Percentiles rank a stretch among this genome's conserved stretches.
Conservation (phyloP, 2,329 filamentous ascomycete species). For the Cladobotryum protrusum region DNA sequence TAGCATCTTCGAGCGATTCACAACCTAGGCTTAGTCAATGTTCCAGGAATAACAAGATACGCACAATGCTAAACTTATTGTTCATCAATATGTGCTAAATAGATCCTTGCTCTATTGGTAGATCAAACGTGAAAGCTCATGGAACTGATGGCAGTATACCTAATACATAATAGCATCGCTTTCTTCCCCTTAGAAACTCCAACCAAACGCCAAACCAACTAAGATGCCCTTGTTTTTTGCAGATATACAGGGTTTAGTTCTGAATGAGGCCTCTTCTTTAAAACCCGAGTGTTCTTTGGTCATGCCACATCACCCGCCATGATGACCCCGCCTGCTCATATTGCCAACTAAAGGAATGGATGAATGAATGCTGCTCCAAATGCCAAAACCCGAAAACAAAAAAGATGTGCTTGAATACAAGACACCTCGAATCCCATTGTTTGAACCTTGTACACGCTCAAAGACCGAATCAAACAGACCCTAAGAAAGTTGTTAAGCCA, state of each 20-base stretch:
- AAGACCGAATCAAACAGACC: constrained; percentile 4
- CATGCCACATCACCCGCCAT: constrained; percentile 1
- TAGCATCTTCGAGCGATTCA: no score
- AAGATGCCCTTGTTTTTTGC: constrained; percentile 20
- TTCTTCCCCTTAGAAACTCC: constrained; percentile 22
- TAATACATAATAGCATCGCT: constrained; percentile 18
- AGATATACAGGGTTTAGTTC: constrained; percentile 8
- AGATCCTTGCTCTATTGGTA: constrained; percentile 15
- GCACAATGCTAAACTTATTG: no score
- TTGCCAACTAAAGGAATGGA: background rate
- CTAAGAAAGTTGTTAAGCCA: background rate
- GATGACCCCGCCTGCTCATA: constrained; percentile 2
- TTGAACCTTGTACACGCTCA: constrained; percentile 6
- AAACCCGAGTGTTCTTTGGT: background rate
- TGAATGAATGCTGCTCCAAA: constrained; percentile 2
- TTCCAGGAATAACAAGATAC: no score
- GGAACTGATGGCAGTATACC: constrained; percentile 18
- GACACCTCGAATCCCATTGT: constrained; percentile 3
- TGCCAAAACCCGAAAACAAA: constrained; percentile 2
- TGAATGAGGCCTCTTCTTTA: constrained; percentile 1
- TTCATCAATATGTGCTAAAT: background rate
- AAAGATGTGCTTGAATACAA: constrained; percentile 9
- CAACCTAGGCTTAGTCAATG: no score
- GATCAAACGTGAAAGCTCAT: constrained; percentile 15
- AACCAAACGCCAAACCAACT: constrained; percentile 27